Conservation (phyloP, 1,139 yeast species). For the Suhomyces choctaworum region DNA sequence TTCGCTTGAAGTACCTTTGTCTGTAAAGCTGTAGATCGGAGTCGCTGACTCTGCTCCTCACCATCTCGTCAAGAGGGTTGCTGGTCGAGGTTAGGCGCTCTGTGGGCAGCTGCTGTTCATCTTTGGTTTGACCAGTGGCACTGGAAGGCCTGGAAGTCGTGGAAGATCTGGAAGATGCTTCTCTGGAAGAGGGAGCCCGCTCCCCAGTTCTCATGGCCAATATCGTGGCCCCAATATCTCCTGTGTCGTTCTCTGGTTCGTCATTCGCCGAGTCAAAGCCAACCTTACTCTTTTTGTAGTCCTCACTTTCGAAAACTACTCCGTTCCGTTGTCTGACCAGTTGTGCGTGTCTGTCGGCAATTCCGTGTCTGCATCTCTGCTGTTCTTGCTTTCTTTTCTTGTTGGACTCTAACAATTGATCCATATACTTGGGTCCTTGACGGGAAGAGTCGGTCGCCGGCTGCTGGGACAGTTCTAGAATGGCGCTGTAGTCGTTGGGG, state of each 20-base stretch:
- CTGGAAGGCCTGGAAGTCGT: too few relatives aligned
- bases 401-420: conserved; percentile 9
- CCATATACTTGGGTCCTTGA: conserved; percentile 8
- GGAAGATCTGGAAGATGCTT: too few relatives aligned
- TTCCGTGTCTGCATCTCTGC: conserved; percentile 1
- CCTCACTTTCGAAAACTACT: conserved; percentile 13
- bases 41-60: not conserved
- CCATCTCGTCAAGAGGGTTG: too few relatives aligned
- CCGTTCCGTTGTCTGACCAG: conserved; percentile 1
- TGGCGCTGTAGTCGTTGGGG: conserved; percentile 1
- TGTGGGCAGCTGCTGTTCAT: too few relatives aligned
- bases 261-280: not conserved
- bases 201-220: conserved; percentile 2
- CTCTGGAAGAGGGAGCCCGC: not conserved
- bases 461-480: not conserved
- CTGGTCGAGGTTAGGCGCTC: too few relatives aligned
- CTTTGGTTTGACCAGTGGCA: too few relatives aligned
- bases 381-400: conserved; percentile 11
- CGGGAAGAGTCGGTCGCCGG: not conserved
- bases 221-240: conserved; percentile 3
- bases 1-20: not conserved
- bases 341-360: conserved; percentile 3
- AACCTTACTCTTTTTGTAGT: conserved; percentile 6
- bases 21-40: not conserved
- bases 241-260: not conserved